These are phyloP conservation scores for Jamesozyma spencerorum DNA, from an alignment of 805 yeast genomes.

Conservation along the genomic window DNA sequence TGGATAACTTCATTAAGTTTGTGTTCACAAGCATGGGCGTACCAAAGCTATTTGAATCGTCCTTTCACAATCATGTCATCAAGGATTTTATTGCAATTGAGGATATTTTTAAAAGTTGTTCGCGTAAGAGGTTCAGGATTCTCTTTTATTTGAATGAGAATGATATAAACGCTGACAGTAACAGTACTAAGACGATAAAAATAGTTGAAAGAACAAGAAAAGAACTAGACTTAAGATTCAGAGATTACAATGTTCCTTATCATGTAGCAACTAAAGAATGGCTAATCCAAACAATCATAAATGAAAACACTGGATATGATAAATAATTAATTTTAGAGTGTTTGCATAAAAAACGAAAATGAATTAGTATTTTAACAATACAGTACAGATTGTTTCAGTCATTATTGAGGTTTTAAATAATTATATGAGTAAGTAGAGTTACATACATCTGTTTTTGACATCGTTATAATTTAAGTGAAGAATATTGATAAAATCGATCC, in stretches of 20 bases:
- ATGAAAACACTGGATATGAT: conserved; percentile 14
- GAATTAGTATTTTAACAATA: no score
- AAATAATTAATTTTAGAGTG: background rate
- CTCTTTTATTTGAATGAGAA: conserved; percentile 17
- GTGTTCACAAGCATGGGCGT: conserved; percentile 20
- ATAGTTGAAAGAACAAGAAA: conserved; percentile 6
- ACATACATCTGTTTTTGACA: no score
- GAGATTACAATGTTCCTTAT: conserved; percentile 1
- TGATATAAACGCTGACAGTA: background rate
- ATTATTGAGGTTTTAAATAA: no score
- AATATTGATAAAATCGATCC: no score
- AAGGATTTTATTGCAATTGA: background rate
- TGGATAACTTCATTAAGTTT: conserved; percentile 22
- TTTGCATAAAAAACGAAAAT: no score
- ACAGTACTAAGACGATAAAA: conserved; percentile 6
- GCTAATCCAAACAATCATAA: conserved; percentile 27
- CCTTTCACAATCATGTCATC: conserved; percentile 1
- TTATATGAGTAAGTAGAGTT: no score
- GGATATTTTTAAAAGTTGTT: background rate
- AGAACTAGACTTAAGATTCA: conserved; percentile 2
- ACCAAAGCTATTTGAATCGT: conserved; percentile 7
- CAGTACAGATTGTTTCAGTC: no score
- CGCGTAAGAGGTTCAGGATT: conserved; percentile 2
- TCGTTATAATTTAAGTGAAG: no score
- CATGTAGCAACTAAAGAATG: conserved; percentile 27